Conservation (phyloP, 73 alveolate species). For the Tetrahymena borealis region DNA sequence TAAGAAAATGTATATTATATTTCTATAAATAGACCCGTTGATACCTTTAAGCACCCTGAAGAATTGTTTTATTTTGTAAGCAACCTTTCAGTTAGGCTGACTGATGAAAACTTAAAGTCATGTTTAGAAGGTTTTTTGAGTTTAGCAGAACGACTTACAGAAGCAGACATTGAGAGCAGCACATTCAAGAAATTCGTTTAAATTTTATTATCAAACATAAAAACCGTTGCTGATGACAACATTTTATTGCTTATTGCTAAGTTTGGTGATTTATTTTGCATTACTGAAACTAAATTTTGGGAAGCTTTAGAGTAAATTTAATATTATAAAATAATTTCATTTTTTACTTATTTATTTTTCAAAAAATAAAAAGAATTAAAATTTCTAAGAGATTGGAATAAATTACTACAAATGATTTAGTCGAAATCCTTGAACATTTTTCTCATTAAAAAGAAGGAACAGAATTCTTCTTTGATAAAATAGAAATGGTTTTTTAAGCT, state of each 20-base stretch:
- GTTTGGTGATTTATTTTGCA: background rate
- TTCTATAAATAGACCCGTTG: background rate
- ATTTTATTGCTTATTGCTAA: background rate
- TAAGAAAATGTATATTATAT: no score
- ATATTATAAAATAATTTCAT: background rate
- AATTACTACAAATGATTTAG: background rate
- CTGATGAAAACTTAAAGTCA: background rate
- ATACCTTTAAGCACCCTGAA: background rate
- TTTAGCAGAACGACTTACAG: background rate
- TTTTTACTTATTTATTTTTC: background rate
- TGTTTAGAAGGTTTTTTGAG: background rate
- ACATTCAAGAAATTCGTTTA: background rate
- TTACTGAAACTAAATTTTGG: background rate
- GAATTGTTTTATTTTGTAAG: background rate
- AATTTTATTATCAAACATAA: background rate
- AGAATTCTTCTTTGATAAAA: background rate
- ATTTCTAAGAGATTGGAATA: background rate
- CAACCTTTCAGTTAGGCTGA: background rate
- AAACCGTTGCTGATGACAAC: background rate
- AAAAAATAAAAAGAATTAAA: no score
- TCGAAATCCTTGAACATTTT: background rate
- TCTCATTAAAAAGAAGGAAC: background rate
- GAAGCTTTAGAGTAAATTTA: background rate
- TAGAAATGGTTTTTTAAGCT: background rate
- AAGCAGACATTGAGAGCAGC: background rate